Base-by-base conservation (phyloP, 2,329 filamentous ascomycete species). In the Sarocladium strictum region DNA sequence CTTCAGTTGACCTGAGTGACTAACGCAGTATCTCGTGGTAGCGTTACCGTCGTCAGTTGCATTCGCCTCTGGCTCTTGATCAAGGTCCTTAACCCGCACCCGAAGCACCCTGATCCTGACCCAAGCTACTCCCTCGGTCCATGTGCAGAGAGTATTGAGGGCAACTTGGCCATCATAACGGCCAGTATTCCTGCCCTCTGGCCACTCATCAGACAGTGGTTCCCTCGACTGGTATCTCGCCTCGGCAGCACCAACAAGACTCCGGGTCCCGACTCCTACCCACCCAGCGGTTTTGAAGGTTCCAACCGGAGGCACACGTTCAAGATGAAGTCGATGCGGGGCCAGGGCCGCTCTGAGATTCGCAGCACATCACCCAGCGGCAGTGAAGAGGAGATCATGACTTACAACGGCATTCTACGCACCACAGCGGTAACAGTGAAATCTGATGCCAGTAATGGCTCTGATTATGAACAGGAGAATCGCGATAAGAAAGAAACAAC, bases 361-460 rank as follows among this genome's bases (percentile, higher is more conserved):
- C 61, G 67, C 27, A 64, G 67, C n/a, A 62, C 57, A 4, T 67
- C 68, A 9, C 67, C 68, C 0, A 67, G 58, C 6, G 64, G 64
- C 3, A 68, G 64, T 4, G 68, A 73, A 50, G 70, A 73, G 53
- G 69, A 71, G 55, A 72, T 72, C 11, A 70, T 72, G 66, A 69
- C 67, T 2, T 68, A 69, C 33, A 70, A 71, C 45, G 70, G 70
- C 11, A 72, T 73, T 26, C 60, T 73, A 54, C 62, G 67, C 12
- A 70, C 68, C 11, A 71, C 65, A 6, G 45, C 45, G 3, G 23
- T 50, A 9, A 50, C 45, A 3, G 12, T 29, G 26, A 5, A 50
- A 24, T 29, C 45, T 4, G 45, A 24, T 29, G 26, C 10, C 9
- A 50, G 45, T 24, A 32, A 32, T 17, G 14, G 9, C 6, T 50